Evolutionary conservation across 2,329 filamentous ascomycete genomes (phyloP), one percentile per base, ranked within the genome.

Genomic region (Didymella pinodella): DNA sequence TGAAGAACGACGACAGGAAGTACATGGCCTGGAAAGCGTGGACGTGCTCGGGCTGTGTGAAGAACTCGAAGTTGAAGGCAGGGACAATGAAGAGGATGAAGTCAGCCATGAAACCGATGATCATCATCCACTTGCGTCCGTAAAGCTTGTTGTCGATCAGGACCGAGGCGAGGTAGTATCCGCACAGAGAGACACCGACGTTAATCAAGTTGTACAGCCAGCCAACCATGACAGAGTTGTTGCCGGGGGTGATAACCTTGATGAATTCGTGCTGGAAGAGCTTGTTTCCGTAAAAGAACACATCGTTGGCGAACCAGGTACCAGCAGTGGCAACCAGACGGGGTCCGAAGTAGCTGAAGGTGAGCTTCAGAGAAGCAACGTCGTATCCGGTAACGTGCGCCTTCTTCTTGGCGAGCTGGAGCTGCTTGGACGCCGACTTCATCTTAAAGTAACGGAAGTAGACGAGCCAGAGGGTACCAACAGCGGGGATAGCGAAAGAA

Each of bases 221-320:
- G 61, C 85, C 89, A 32, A 88, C 89, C 86, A 97, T 90, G 75
- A 97, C 86, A 7, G 90, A 92, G 34, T 82, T 79, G 64, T 87
- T 85, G 65, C 85, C 79, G 52, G 87, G 84, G 54, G 88, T 90
- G 67, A 97, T 89, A 73, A 95, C 90, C 31, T 82, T 82, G 80
- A 97, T 97, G 81, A 97, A 97, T 75, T 94, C 86, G 63, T 86
- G 86, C 81, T 97, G 93, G 86, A 97, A 97, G 53, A 97, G 89
- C 85, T 97, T 97, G 89, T 97, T 97, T 69, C 94, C 94, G 82
- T 98, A 98, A 84, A 98, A 98, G 85, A 98, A 97, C 66, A 98
- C 90, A 74, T 98, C 94, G 78, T 98, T 98, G 81, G 89, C 91
- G 79, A 94, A 98, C 94, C 94, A 98, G 34, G 88, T 86, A 56